These are phyloP conservation scores for Blastomyces silverae DNA, from an alignment of 2,329 filamentous ascomycete genomes.

Conservation along the genomic window DNA sequence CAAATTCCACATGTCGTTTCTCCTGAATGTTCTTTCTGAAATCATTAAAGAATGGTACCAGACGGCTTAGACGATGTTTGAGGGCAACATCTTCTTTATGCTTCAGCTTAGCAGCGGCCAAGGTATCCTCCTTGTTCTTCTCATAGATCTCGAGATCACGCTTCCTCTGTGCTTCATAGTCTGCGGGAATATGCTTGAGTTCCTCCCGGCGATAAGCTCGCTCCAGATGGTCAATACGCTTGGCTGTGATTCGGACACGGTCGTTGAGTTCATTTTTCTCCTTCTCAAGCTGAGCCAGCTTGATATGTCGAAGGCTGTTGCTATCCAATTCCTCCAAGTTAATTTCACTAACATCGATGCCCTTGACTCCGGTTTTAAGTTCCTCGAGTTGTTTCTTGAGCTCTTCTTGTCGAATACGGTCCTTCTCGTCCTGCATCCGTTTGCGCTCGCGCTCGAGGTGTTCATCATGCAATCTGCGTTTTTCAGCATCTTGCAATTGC, in stretches of 20 bases:
- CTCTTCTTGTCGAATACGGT: slow-evolving; percentile 85
- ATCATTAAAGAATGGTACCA: slow-evolving; percentile 75
- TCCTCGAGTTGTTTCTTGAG: slow-evolving; percentile 88
- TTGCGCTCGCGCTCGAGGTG: slow-evolving; percentile 84
- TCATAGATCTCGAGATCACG: slow-evolving; percentile 75
- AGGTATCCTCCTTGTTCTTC: slow-evolving; percentile 65
- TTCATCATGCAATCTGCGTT: slow-evolving; percentile 81
- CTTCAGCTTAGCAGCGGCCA: slow-evolving; percentile 74
- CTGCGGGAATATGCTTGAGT: slow-evolving; percentile 77
- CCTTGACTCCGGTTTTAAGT: slow-evolving; percentile 80
- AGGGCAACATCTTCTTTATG: slow-evolving; percentile 88
- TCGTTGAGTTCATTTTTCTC: slow-evolving; percentile 97
- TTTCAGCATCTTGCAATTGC: slow-evolving; percentile 82
- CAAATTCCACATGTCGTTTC: slow-evolving; percentile 88
- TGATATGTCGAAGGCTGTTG: slow-evolving; percentile 85
- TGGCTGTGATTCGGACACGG: slow-evolving; percentile 82
- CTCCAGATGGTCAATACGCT: slow-evolving; percentile 94
- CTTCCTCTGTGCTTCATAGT: slow-evolving; percentile 78
- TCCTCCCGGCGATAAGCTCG: slow-evolving; percentile 96
- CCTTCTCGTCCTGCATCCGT: slow-evolving; percentile 76
- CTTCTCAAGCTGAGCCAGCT: slow-evolving; percentile 89
- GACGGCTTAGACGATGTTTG: slow-evolving; percentile 81
- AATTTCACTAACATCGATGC: slow-evolving; percentile 62
- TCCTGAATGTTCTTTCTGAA: slow-evolving; percentile 79
- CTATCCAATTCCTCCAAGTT: slow-evolving; percentile 82